A percentile compares a stretch with the other conserved stretches of the same genome.
phyloP scores from a whole-genome alignment of 192 early-diverging fungal genomes.

The Backusella psychrophila region DNA sequence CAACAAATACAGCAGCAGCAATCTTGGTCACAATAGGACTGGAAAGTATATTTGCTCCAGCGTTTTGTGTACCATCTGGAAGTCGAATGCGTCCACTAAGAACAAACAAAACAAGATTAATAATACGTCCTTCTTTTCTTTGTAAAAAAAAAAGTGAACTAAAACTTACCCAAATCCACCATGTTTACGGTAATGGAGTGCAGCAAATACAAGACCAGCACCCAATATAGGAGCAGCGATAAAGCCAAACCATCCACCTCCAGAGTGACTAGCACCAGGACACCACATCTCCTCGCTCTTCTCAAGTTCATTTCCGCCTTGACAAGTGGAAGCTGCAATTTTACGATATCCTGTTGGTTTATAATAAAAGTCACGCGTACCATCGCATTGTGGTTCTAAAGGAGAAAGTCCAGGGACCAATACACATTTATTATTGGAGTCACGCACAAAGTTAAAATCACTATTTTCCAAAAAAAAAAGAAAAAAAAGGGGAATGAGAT shows the following conservation, averaged over 20 bases:
- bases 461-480: slow-evolving; percentile 10
- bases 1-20: slow-evolving; percentile 22
- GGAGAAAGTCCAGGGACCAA: slow-evolving; percentile 58
- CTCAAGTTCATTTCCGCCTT: slow-evolving; percentile 52
- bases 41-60: slow-evolving; percentile 9
- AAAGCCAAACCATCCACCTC: slow-evolving; percentile 27
- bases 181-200: slow-evolving; percentile 21
- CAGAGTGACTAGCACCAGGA: slow-evolving; percentile 48
- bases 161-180: slow-evolving; percentile 28
- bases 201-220: slow-evolving; percentile 27
- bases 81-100: slow-evolving; percentile 29
- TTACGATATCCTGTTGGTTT: slow-evolving; percentile 83
- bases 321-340: slow-evolving; percentile 82
- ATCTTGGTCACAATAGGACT: slow-evolving; percentile 26
- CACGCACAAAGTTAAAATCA: slow-evolving; percentile 79
- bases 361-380: slow-evolving; percentile 58
- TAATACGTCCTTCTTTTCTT: not conserved
- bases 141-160: not conserved
- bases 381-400: slow-evolving; percentile 53
- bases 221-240: slow-evolving; percentile 31
- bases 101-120: not conserved
- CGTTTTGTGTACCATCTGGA: slow-evolving; percentile 8
- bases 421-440: slow-evolving; percentile 59
- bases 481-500: not conserved
- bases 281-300: slow-evolving; percentile 65